These are phyloP conservation scores for Leptographium lundbergii DNA, from an alignment of 2,329 filamentous ascomycete genomes.

Conservation along the genomic window DNA sequence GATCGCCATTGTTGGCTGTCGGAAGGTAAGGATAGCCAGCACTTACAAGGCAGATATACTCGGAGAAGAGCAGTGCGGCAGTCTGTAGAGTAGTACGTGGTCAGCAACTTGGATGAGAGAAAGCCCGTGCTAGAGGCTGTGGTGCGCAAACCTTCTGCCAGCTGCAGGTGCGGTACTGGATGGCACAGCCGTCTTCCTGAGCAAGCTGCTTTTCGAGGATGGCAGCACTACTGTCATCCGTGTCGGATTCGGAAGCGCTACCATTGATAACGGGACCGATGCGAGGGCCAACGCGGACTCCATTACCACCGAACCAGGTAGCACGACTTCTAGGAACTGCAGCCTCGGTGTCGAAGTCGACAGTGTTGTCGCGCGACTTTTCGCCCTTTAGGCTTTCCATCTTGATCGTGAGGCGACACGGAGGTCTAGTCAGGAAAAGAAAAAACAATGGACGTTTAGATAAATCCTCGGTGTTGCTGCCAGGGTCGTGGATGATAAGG, in stretches of 20 bases:
- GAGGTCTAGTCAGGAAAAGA: not conserved
- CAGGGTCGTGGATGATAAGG: no score
- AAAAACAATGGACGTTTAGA: not conserved
- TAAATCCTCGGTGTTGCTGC: no score
- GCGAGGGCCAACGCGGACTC: constrained; percentile 34
- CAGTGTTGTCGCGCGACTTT: not conserved
- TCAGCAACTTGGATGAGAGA: not conserved
- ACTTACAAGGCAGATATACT: constrained; percentile 72
- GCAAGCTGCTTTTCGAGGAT: constrained; percentile 58
- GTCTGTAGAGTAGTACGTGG: constrained; percentile 37
- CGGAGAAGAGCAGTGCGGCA: constrained; percentile 77
- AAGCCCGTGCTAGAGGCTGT: constrained; percentile 4
- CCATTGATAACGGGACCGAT: constrained; percentile 33
- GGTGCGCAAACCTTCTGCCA: constrained; percentile 62
- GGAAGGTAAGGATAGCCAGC: not conserved
- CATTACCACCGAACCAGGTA: constrained; percentile 25
- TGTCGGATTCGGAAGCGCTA: constrained; percentile 23
- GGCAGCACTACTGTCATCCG: constrained; percentile 31
- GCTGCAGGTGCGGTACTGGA: constrained; percentile 85
- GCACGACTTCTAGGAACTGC: constrained; percentile 18
- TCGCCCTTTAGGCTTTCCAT: constrained; percentile 10
- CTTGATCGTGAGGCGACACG: constrained; percentile 4
- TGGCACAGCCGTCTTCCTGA: constrained; percentile 62
- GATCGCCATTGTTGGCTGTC: not conserved
- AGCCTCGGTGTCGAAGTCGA: constrained; percentile 4